These are phyloP conservation scores for Pseudotsuga menziesii DNA, from an alignment of 75 land plant species.

Conservation along the genomic window DNA sequence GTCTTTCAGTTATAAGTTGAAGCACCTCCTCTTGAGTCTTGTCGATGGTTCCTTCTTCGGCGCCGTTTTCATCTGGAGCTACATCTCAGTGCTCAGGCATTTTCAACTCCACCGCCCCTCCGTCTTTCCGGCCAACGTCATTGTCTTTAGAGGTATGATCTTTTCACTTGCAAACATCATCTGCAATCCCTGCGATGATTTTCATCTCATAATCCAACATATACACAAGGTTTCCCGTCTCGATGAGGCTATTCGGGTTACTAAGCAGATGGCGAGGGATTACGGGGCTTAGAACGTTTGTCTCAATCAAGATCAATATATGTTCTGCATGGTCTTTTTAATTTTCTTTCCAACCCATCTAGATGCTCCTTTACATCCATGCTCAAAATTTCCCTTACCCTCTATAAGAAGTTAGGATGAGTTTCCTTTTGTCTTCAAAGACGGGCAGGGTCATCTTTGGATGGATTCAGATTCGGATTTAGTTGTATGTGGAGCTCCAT, in stretches of 20 bases:
- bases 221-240: slow-evolving; percentile 59
- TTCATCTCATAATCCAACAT: slow-evolving; percentile 54
- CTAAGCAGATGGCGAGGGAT: slow-evolving; percentile 18
- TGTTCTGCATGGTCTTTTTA: no score
- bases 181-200: slow-evolving; percentile 51
- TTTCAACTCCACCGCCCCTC: slow-evolving; percentile 42
- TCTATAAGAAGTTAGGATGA: no score
- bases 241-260: slow-evolving; percentile 34
- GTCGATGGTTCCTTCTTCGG: slow-evolving; percentile 62
- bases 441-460: no score
- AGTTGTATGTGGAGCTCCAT: no score
- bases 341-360: no score
- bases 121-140: slow-evolving; percentile 54
- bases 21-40: slow-evolving; percentile 33
- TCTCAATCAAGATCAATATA: no score
- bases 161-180: slow-evolving; percentile 52
- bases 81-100: slow-evolving; percentile 14
- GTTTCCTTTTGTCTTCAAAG: no score
- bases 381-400: no score
- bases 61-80: slow-evolving; percentile 56
- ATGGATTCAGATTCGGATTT: no score
- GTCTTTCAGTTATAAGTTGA: slow-evolving; percentile 53
- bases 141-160: slow-evolving; percentile 57
- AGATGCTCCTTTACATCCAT: no score
- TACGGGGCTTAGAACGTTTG: slow-evolving; percentile 53